Conservation (phyloP, 345 rosid species). For the Boechera retrofracta region DNA sequence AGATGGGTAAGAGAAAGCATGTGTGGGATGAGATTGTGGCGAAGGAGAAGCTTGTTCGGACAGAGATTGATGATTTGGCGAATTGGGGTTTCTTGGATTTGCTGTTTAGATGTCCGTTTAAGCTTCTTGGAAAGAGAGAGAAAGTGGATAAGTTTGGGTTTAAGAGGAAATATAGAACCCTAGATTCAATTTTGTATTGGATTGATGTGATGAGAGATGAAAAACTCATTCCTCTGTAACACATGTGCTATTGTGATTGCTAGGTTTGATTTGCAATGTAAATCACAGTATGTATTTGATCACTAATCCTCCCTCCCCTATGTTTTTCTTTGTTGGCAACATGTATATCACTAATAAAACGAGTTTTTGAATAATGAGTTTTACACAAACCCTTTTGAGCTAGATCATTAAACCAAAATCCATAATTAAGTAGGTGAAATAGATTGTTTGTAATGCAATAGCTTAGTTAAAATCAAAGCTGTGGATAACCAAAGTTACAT, state of each 20-base stretch:
- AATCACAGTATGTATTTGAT: neutral
- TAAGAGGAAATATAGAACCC: slow-evolving; percentile 57
- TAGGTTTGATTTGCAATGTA: neutral
- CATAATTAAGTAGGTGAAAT: neutral
- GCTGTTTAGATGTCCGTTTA: slow-evolving; percentile 72
- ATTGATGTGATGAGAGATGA: slow-evolving; percentile 74
- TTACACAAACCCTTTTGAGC: neutral
- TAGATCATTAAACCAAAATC: neutral
- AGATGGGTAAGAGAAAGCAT: slow-evolving; percentile 56
- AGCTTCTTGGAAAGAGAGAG: slow-evolving; percentile 69
- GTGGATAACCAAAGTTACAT: neutral
- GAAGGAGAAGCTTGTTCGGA: slow-evolving; percentile 56
- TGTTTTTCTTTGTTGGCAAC: neutral
- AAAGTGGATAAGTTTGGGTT: slow-evolving; percentile 74
- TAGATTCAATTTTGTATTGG: slow-evolving; percentile 76
- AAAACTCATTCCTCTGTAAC: slow-evolving; percentile 58
- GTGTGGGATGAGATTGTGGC: slow-evolving; percentile 72
- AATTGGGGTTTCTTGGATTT: slow-evolving; percentile 80
- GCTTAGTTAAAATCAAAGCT: neutral
- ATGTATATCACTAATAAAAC: too few species aligned
- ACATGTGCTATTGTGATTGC: neutral
- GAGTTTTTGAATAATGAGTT: neutral
- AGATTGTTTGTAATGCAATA: neutral
- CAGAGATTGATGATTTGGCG: slow-evolving; percentile 75
- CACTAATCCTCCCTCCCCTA: neutral